A percentile compares a stretch with the other conserved stretches of the same genome.
phyloP scores from a whole-genome alignment of 257 asterid genomes.

The Jacaranda mimosifolia region DNA sequence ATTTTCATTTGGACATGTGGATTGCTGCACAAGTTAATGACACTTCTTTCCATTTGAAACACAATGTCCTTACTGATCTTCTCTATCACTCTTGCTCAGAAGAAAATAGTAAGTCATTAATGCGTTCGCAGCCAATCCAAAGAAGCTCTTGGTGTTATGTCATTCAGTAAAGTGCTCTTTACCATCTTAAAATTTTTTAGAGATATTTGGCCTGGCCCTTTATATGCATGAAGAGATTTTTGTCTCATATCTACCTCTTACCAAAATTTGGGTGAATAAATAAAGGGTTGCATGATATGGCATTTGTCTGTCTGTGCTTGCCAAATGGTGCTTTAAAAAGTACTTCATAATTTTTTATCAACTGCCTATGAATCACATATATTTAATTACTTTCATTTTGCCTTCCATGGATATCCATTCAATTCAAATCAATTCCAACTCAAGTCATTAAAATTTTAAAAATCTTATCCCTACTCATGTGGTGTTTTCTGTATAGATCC shows the following conservation, averaged over 20 bases:
- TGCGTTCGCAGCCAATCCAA: not conserved
- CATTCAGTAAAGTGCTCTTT: not conserved
- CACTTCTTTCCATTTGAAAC: constrained; percentile 6
- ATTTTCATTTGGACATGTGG: not conserved
- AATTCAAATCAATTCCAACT: not conserved
- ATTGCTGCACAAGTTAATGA: constrained; percentile 12
- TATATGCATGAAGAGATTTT: not conserved
- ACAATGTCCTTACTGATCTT: not conserved
- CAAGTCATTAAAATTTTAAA: not conserved
- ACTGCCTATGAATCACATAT: not conserved
- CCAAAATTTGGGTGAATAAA: not conserved
- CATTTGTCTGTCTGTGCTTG: constrained; percentile 17
- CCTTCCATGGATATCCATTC: constrained; percentile 26
- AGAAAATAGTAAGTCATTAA: not conserved
- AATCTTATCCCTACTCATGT: constrained; percentile 6
- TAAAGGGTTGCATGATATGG: not conserved
- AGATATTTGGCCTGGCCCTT: not conserved
- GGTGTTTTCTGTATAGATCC: not conserved
- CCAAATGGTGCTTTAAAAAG: constrained; percentile 19
- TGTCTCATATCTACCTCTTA: constrained; percentile 13
- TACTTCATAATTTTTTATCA: constrained; percentile 1
- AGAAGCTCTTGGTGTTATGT: not conserved
- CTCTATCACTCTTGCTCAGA: not conserved
- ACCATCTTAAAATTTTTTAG: not conserved
- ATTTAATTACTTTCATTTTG: not conserved